A percentile compares a stretch with the other conserved stretches of the same genome.
Conservation (phyloP, 2,329 filamentous ascomycete species). For the Ascochyta clinopodiicola region DNA sequence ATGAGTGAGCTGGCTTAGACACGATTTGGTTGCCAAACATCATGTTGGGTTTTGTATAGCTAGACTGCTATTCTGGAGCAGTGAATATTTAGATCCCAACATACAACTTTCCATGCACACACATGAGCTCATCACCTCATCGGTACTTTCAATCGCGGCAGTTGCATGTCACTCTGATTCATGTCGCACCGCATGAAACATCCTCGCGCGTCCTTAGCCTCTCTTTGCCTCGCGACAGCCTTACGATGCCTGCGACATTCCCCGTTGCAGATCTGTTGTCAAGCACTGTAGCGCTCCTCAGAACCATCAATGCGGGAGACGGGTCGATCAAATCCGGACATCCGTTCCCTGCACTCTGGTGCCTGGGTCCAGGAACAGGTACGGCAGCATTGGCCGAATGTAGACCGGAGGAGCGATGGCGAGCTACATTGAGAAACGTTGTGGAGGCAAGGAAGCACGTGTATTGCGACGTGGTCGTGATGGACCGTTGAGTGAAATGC, state of each 20-base stretch:
- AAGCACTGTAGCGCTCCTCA: neutral
- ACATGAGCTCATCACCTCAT: neutral
- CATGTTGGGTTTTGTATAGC: too few relatives aligned
- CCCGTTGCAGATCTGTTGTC: neutral
- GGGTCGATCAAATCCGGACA: neutral
- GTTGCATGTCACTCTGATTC: neutral
- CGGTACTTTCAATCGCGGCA: neutral
- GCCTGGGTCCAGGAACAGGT: neutral
- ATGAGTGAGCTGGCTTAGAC: conserved; percentile 10
- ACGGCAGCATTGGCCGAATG: neutral
- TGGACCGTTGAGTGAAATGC: neutral
- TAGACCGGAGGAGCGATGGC: neutral
- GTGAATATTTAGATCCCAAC: too few relatives aligned
- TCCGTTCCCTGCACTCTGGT: neutral
- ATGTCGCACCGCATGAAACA: neutral
- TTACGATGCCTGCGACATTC: neutral
- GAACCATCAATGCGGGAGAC: neutral
- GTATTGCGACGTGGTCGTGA: neutral
- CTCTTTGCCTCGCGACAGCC: neutral
- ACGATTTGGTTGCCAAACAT: too few relatives aligned
- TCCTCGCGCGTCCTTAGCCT: neutral
- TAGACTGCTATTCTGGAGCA: too few relatives aligned
- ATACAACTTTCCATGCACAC: too few relatives aligned
- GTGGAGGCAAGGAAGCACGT: neutral
- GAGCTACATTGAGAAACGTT: neutral